Evolutionary conservation across 345 rosid species (phyloP), one percentile per base, ranked within the genome.

Genomic region (Dipteronia sinensis): DNA sequence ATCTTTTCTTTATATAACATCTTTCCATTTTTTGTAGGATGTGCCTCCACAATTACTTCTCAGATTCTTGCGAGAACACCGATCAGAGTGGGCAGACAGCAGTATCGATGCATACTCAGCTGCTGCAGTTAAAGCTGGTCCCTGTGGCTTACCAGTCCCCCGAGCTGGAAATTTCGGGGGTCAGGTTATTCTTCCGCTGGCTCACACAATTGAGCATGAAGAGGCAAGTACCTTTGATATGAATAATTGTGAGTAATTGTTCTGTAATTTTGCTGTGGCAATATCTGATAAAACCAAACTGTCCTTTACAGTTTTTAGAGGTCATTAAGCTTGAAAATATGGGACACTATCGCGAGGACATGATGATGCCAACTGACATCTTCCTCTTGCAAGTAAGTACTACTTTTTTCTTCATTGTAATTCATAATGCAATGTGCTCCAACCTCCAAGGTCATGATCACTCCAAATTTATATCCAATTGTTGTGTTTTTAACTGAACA

Each of bases 31-130:
- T 76, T 66, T 84, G 76, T 76, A 96, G 99, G 92, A 96, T 86
- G 98, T 96, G 81, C 98, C 99, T 67, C 99, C 99, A 4, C 93
- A 97, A 31, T 89, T 92, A 67, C 97, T 96, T 47, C 88, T 96
- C 27, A 81, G 97, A 80, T 96, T 96, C 86, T 85, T 96, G 84
- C 87, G 98, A 34, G 99, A 96, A 80, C 99, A 96, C 76, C 88
- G 98, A 72, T 95, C 98, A 65, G 99, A 96, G 85, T 96, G 99
- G 99, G 99, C 99, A 19, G 99, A 94, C 65, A 92, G 88, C 80
- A 89, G 89, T 74, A 92, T 94, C 8, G 99, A 96, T 80, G 95
- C 97, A 16, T 96, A 96, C 83, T 88, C 98, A 19, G 95, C 96
- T 51, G 94, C 97, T 61, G 91, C 99, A n/a, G 88, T 96, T 42